Evolutionary conservation across 768 basidiomycete genomes (phyloP).

Genomic region (Lactifluus pinguis): DNA sequence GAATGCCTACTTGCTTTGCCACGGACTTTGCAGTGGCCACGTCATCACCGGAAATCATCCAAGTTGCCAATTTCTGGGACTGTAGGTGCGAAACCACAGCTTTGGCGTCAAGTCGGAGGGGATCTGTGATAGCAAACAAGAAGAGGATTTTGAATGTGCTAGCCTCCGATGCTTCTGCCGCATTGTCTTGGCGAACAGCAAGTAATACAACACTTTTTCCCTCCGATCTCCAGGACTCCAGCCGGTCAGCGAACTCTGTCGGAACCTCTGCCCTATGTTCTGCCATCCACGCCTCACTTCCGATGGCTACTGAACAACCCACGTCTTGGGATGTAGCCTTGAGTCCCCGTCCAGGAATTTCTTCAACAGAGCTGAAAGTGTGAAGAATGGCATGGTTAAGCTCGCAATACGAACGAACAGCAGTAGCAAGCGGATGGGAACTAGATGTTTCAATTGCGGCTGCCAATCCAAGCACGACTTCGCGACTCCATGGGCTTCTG

Average conservation of each 20-base stretch:
- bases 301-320: conserved; percentile 46
- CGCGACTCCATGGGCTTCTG: conserved; percentile 26
- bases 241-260: conserved; percentile 22
- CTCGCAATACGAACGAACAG: conserved; percentile 44
- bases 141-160: conserved; percentile 31
- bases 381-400: conserved; percentile 26
- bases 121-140: conserved; percentile 57
- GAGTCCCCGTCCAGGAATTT: conserved; percentile 60
- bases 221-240: conserved; percentile 48
- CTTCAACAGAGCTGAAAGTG: conserved; percentile 36
- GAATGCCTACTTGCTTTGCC: conserved; percentile 57
- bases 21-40: conserved; percentile 62
- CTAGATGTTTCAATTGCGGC: conserved; percentile 46
- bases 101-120: conserved; percentile 48
- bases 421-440: conserved; percentile 48
- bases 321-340: conserved; percentile 37
- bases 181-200: conserved; percentile 30
- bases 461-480: conserved; percentile 43
- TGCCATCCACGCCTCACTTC: conserved; percentile 58
- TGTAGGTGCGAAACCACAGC: conserved; percentile 45
- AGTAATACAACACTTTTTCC: conserved; percentile 67
- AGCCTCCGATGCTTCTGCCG: neutral
- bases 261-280: conserved; percentile 36
- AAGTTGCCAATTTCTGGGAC: conserved; percentile 46
- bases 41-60: conserved; percentile 82